phyloP scores from a whole-genome alignment of 1,284 basidiomycete species.

The Puccinia triticina region DNA sequence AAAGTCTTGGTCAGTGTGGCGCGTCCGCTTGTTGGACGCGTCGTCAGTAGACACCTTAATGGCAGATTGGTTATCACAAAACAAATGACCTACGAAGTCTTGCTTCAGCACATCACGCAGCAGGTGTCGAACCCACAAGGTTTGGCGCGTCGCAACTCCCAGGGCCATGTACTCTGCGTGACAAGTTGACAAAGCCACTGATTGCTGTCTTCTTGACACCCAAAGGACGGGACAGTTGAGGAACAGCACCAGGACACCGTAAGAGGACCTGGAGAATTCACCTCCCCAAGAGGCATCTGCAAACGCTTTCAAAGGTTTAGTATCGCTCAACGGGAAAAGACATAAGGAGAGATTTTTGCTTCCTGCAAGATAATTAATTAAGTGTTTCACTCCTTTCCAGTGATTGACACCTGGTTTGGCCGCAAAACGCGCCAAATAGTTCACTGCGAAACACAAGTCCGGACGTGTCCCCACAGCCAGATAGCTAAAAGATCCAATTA shows the following conservation, averaged over 20 bases:
- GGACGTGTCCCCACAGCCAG: neutral
- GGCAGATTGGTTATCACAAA: neutral
- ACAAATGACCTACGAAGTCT: neutral
- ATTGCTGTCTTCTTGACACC: neutral
- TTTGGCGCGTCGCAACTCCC: neutral
- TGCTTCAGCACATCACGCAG: neutral
- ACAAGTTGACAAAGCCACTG: neutral
- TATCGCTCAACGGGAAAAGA: neutral
- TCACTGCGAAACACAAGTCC: neutral
- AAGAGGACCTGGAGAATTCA: neutral
- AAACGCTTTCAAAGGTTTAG: neutral
- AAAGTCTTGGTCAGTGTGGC: neutral
- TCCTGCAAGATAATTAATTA: neutral
- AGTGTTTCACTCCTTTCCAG: neutral
- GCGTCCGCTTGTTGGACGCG: no score
- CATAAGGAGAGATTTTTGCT: neutral
- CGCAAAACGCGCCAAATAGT: neutral
- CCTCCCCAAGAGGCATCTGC: slow-evolving; percentile 24
- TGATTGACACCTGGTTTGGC: neutral
- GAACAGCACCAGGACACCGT: neutral
- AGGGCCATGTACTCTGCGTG: slow-evolving; percentile 14
- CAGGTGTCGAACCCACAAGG: slow-evolving; percentile 1
- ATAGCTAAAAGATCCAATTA: neutral
- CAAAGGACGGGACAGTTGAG: slow-evolving; percentile 10
- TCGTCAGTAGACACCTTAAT: no score